Conservation (phyloP, 768 basidiomycete species). For the Leccinum variicolor region DNA sequence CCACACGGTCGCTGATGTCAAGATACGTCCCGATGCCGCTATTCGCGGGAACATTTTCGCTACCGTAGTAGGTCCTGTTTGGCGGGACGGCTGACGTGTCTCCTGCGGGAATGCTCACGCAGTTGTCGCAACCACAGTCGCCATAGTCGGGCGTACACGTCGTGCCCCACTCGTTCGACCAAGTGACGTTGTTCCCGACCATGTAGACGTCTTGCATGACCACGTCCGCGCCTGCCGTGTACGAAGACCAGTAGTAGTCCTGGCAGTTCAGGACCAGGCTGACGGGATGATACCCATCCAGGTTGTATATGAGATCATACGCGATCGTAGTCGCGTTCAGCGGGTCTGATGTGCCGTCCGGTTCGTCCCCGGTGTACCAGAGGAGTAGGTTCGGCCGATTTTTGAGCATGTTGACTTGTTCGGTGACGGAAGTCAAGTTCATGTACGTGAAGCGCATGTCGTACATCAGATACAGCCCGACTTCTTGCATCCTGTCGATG, state of each 20-base stretch:
- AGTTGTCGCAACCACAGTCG: conserved; percentile 73
- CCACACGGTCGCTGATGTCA: conserved; percentile 66
- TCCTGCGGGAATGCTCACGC: conserved; percentile 43
- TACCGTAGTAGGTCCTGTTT: conserved; percentile 18
- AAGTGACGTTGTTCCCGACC: conserved; percentile 58
- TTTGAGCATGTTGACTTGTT: conserved; percentile 69
- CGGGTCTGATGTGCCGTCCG: conserved; percentile 68
- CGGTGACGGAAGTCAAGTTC: conserved; percentile 57
- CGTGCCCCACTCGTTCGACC: conserved; percentile 59
- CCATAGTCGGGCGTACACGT: conserved; percentile 63
- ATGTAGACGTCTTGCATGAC: conserved; percentile 61
- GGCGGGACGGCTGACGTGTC: conserved; percentile 28
- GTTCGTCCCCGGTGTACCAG: conserved; percentile 76
- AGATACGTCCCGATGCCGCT: conserved; percentile 43
- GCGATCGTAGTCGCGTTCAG: conserved; percentile 49
- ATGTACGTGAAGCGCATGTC: conserved; percentile 76
- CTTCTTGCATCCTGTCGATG: conserved; percentile 68
- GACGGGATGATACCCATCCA: conserved; percentile 68
- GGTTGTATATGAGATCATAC: conserved; percentile 53
- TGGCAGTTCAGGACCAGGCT: conserved; percentile 64
- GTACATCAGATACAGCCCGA: conserved; percentile 73
- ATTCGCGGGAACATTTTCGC: conserved; percentile 22
- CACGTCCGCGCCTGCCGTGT: conserved; percentile 64
- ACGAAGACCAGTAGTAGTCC: conserved; percentile 60
- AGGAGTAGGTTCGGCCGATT: conserved; percentile 63